Evolutionary conservation across 2,329 filamentous ascomycete species (phyloP).

Genomic region (Talaromyces sp.): DNA sequence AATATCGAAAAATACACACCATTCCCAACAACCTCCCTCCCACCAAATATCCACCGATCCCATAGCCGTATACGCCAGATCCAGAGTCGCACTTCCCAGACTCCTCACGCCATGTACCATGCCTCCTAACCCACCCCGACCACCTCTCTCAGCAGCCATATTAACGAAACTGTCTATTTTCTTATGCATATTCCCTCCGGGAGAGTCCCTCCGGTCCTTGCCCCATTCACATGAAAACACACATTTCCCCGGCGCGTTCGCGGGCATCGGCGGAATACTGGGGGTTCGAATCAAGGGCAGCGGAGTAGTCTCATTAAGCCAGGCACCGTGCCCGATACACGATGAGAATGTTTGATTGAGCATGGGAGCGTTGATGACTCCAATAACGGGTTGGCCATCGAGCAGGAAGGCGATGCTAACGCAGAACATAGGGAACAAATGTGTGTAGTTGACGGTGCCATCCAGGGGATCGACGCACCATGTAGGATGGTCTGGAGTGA

Average conservation of each 20-base stretch:
- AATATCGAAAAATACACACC: conserved; percentile 41
- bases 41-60: conserved; percentile 77
- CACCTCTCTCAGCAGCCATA: conserved; percentile 64
- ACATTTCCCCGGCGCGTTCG: conserved; percentile 60
- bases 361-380: conserved; percentile 69
- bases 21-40: conserved; percentile 79
- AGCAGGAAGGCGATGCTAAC: conserved; percentile 69
- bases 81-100: conserved; percentile 68
- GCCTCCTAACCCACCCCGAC: conserved; percentile 62
- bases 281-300: conserved; percentile 58
- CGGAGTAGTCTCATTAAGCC: conserved; percentile 59
- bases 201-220: conserved; percentile 64
- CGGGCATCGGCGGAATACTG: conserved; percentile 56
- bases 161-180: conserved; percentile 73
- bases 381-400: conserved; percentile 57
- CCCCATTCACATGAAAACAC: conserved; percentile 76
- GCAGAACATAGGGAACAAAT: conserved; percentile 77
- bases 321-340: conserved; percentile 62
- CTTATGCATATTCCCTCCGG: conserved; percentile 63
- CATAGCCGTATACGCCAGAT: conserved; percentile 71
- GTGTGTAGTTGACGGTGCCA: conserved; percentile 76
- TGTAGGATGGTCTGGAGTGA: conserved; percentile 55
- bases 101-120: conserved; percentile 76
- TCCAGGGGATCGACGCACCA: conserved; percentile 77
- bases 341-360: conserved; percentile 66